Percentiles rank a stretch among this genome's conserved stretches.
These are phyloP conservation scores for Globisporangium uncinulatum DNA, from an alignment of 352 stramenopile species.

Conservation along the genomic window DNA sequence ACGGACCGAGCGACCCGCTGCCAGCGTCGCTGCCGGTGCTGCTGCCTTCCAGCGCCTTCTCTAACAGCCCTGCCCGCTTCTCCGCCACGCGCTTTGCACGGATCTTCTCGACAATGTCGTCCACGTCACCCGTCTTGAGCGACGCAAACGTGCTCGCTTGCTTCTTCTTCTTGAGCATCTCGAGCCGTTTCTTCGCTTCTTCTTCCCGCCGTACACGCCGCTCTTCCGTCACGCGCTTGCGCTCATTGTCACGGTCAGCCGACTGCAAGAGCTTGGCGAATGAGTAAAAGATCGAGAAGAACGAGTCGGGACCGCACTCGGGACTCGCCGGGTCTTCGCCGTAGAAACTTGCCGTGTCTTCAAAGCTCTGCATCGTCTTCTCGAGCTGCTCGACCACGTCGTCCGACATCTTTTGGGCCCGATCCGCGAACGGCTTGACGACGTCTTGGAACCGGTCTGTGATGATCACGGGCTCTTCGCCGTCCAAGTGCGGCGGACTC, in stretches of 20 bases:
- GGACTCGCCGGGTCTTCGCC: conserved; percentile 68
- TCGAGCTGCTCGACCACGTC: no score
- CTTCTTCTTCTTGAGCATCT: conserved; percentile 78
- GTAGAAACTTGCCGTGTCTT: conserved; percentile 64
- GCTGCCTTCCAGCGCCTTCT: conserved; percentile 16
- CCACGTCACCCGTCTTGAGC: conserved; percentile 74
- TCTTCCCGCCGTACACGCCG: conserved; percentile 66
- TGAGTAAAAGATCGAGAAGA: conserved; percentile 85
- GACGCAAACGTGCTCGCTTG: conserved; percentile 46
- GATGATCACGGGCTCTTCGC: no score
- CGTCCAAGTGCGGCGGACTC: no score
- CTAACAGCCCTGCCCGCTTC: conserved; percentile 59
- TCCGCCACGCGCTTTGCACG: conserved; percentile 72
- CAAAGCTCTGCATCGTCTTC: not conserved
- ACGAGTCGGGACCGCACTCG: conserved; percentile 64
- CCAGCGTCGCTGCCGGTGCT: not conserved
- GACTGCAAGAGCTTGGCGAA: conserved; percentile 80
- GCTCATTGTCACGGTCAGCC: conserved; percentile 78
- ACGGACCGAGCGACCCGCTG: no score
- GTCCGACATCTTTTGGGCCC: no score
- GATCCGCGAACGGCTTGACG: no score
- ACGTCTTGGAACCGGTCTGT: no score
- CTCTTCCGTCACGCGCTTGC: conserved; percentile 78
- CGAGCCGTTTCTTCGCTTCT: conserved; percentile 74
- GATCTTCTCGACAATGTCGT: conserved; percentile 83